Evolutionary conservation across 768 basidiomycete genomes (phyloP), one percentile per base, ranked within the genome.

Genomic region (Pulveroboletus ravenelii): DNA sequence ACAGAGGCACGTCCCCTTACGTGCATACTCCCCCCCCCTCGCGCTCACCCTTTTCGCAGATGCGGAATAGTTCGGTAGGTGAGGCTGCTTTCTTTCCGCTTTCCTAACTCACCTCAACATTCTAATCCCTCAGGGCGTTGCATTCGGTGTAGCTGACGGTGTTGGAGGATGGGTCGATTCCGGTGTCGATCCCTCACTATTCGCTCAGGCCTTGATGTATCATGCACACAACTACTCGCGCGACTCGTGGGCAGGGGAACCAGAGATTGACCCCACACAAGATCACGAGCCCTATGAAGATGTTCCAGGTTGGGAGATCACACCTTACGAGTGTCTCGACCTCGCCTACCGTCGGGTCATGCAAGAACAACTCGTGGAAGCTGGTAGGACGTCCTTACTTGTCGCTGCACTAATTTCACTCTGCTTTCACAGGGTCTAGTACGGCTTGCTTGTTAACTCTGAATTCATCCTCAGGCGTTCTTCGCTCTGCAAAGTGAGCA

Each of bases 151-250:
- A 5, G 89, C 93, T 35, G 93, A 97, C 59, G 93, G 93, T 17
- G 93, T 96, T 5, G 93, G 93, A 2, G 93, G 93, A 17, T 97
- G 94, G 94, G 78, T 81, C 42, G 80, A 85, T 34, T 79, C 80
- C 25, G 87, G 90, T 14, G 79, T 90, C 46, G 92, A 96, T 68
- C 91, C 91, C 1, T 85, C 91, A 0, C 72, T 94, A 40, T 97
- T 94, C 72, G 85, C 92, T 1, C 93, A 96, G 70, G 81, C 89
- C 0, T 72, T 97, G 45, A 93, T 94, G 88, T 93, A 85, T 67
- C 84, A 89, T 67, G 83, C 89, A 3, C 80, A 86, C 64, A 78
- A 80, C 41, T 87, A 85, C 63, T 80, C 84, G 10, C 76, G 77
- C 53, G 78, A 74, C 53, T 85, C 85, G 18, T 90, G 89, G 88